These are phyloP conservation scores for Ustanciosporium gigantosporum DNA, from an alignment of 1,284 basidiomycete species.

Conservation along the genomic window DNA sequence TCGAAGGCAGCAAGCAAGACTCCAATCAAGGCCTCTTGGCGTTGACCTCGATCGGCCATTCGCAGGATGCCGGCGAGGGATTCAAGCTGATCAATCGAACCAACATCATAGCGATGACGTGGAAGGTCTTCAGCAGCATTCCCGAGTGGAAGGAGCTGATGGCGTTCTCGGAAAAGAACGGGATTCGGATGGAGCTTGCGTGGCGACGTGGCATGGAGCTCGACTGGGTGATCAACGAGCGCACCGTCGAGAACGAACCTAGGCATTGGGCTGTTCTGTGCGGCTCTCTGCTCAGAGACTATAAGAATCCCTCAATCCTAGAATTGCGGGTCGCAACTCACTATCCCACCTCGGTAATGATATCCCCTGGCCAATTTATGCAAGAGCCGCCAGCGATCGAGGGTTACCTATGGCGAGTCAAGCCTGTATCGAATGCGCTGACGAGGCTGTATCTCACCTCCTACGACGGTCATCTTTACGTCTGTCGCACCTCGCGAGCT, in stretches of 20 bases:
- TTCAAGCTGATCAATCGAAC: slow-evolving; percentile 67
- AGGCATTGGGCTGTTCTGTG: slow-evolving; percentile 75
- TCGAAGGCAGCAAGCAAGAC: slow-evolving; percentile 27
- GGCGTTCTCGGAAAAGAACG: slow-evolving; percentile 66
- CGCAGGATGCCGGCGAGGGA: slow-evolving; percentile 55
- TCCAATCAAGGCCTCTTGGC: slow-evolving; percentile 12
- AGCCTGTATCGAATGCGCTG: slow-evolving; percentile 68
- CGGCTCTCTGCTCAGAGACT: slow-evolving; percentile 71
- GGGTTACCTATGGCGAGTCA: slow-evolving; percentile 74
- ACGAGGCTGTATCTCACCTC: slow-evolving; percentile 73
- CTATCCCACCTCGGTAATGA: slow-evolving; percentile 66
- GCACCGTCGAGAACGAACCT: slow-evolving; percentile 69
- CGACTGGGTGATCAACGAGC: slow-evolving; percentile 78
- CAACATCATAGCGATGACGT: slow-evolving; percentile 67
- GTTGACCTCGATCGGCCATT: slow-evolving; percentile 16
- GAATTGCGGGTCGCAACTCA: slow-evolving; percentile 76
- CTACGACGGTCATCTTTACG: slow-evolving; percentile 75
- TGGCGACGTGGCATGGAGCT: slow-evolving; percentile 74
- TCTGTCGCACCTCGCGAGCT: slow-evolving; percentile 66
- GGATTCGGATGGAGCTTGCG: slow-evolving; percentile 71
- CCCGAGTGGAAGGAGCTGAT: slow-evolving; percentile 71
- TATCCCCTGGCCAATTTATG: slow-evolving; percentile 67
- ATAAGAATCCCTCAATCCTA: slow-evolving; percentile 64
- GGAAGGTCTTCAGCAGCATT: slow-evolving; percentile 65
- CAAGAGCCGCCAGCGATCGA: slow-evolving; percentile 76